A percentile compares a stretch with the other conserved stretches of the same genome.
Conservation (phyloP, 2,329 filamentous ascomycete genomes). For the Elsinoe arachidis region DNA sequence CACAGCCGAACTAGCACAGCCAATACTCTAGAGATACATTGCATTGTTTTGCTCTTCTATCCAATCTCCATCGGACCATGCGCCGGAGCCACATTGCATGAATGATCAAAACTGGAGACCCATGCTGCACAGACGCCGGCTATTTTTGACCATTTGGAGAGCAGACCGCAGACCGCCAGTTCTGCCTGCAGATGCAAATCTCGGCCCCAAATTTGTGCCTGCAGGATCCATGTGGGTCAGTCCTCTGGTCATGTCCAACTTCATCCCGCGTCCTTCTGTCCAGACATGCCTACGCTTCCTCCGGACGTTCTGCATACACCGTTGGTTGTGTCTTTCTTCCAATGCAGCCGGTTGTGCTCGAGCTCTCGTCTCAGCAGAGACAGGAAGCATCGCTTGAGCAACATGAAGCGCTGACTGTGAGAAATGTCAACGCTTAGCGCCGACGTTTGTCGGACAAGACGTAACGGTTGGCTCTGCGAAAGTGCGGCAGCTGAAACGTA, state of each 20-base stretch:
- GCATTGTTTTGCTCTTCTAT: background rate
- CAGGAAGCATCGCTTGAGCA: constrained; percentile 13
- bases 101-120: background rate
- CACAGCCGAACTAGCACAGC: background rate
- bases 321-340: background rate
- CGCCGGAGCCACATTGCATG: background rate
- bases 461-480: constrained; percentile 1
- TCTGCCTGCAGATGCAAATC: background rate
- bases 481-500: constrained; percentile 3
- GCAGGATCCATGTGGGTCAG: constrained; percentile 5
- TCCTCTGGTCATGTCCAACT: constrained; percentile 2
- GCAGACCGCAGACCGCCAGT: constrained; percentile 2
- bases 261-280: background rate
- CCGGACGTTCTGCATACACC: background rate
- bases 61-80: background rate
- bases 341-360: constrained; percentile 1
- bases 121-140: background rate
- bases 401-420: constrained; percentile 9
- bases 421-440: constrained; percentile 10
- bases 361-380: constrained; percentile 13
- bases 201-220: constrained; percentile 12
- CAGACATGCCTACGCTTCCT: background rate
- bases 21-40: background rate
- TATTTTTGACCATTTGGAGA: constrained; percentile 11
- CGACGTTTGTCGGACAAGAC: constrained; percentile 10